A percentile compares a stretch with the other conserved stretches of the same genome.
Evolutionary conservation across 192 early-diverging fungal species (phyloP).

Genomic region (Linnemannia schmuckeri): DNA sequence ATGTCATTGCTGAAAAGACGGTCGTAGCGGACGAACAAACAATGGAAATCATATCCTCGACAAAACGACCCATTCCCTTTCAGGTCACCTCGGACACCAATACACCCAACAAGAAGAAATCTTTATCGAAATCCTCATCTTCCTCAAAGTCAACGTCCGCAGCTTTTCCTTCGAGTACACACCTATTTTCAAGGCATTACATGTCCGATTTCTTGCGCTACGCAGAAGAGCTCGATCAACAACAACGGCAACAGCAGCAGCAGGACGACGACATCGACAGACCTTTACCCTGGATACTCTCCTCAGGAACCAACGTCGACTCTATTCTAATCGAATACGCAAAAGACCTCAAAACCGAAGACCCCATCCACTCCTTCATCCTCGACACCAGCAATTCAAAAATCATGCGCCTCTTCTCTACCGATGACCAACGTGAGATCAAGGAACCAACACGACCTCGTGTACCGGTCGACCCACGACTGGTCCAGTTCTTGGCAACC

Average conservation of each 20-base stretch:
- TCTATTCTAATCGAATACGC: background rate
- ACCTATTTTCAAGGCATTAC: background rate
- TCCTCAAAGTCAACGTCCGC: background rate
- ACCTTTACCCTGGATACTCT: background rate
- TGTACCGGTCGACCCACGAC: background rate
- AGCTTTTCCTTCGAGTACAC: too few relatives aligned
- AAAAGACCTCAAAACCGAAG: background rate
- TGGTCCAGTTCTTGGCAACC: background rate
- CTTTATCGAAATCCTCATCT: background rate
- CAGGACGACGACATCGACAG: background rate
- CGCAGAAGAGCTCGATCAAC: background rate
- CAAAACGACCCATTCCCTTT: background rate
- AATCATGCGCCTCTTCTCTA: background rate
- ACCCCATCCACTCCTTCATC: slow-evolving; percentile 2
- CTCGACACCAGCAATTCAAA: slow-evolving; percentile 5
- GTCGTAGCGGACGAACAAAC: slow-evolving; percentile 1
- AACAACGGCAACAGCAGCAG: background rate
- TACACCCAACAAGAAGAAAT: background rate
- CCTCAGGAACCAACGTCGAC: background rate
- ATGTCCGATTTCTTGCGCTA: background rate
- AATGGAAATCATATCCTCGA: background rate
- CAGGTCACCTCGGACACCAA: background rate
- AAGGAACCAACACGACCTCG: background rate
- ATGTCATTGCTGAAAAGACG: background rate
- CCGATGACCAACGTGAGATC: background rate